Evolutionary conservation across 2,329 filamentous ascomycete genomes (phyloP).

Genomic region (Colletotrichum australisinense): DNA sequence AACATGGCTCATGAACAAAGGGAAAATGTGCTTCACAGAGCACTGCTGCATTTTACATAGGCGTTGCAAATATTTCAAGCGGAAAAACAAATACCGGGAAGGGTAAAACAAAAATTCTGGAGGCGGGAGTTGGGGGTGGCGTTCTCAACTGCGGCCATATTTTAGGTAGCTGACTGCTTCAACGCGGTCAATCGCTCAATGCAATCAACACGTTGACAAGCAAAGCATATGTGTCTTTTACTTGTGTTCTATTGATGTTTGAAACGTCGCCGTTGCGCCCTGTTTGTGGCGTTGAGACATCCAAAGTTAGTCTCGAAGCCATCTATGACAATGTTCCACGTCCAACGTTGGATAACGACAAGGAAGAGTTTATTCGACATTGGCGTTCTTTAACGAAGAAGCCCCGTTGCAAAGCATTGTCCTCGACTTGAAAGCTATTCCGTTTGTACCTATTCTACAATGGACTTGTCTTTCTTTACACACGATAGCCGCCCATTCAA

Average conservation of each 20-base stretch:
- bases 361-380: background rate
- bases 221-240: background rate
- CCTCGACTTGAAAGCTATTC: background rate
- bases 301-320: background rate
- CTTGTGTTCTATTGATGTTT: background rate
- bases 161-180: slow-evolving; percentile 32
- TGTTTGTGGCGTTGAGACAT: background rate
- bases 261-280: background rate
- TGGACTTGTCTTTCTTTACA: background rate
- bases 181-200: slow-evolving; percentile 33
- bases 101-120: slow-evolving; percentile 31
- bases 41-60: slow-evolving; percentile 47
- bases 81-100: slow-evolving; percentile 30
- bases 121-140: slow-evolving; percentile 41
- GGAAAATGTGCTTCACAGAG: slow-evolving; percentile 37
- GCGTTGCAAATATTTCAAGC: slow-evolving; percentile 45
- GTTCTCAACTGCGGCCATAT: slow-evolving; percentile 38
- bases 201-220: slow-evolving; percentile 28
- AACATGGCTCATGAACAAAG: slow-evolving; percentile 37
- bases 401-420: background rate
- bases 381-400: background rate
- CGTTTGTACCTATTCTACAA: background rate
- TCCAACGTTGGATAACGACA: background rate
- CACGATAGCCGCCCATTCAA: background rate
- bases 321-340: background rate